These are phyloP conservation scores for Neurospora discreta DNA, from an alignment of 495 filamentous ascomycete species.

Conservation along the genomic window DNA sequence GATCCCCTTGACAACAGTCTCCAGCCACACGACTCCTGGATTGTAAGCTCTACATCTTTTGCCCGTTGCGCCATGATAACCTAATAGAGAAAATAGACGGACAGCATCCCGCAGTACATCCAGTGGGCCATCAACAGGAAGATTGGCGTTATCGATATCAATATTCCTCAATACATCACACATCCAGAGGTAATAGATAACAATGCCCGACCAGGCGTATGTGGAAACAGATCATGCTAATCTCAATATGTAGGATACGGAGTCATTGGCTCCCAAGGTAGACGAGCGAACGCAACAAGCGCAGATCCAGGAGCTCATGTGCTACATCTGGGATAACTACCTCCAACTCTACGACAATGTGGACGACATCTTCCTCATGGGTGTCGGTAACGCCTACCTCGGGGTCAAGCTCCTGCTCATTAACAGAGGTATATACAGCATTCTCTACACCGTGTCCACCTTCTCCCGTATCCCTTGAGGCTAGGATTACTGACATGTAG, in stretches of 20 bases:
- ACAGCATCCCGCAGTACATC: slow-evolving; percentile 66
- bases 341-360: slow-evolving; percentile 59
- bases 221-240: not conserved
- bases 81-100: slow-evolving; percentile 49
- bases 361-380: slow-evolving; percentile 69
- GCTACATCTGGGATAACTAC: slow-evolving; percentile 95
- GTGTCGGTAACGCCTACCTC: slow-evolving; percentile 66
- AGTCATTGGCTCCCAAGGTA: slow-evolving; percentile 21
- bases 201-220: not conserved
- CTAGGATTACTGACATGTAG: slow-evolving; percentile 1
- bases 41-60: slow-evolving; percentile 49
- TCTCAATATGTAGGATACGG: slow-evolving; percentile 12
- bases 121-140: slow-evolving; percentile 64
- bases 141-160: slow-evolving; percentile 80
- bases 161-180: slow-evolving; percentile 66
- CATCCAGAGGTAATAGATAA: slow-evolving; percentile 34
- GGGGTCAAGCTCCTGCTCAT: slow-evolving; percentile 60
- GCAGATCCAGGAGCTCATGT: slow-evolving; percentile 62
- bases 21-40: slow-evolving; percentile 71
- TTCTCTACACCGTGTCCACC: not conserved
- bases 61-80: slow-evolving; percentile 2
- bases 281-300: slow-evolving; percentile 31
- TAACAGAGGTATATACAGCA: slow-evolving; percentile 42
- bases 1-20: slow-evolving; percentile 58
- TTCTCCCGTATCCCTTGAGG: not conserved